Conservation (phyloP, 1,139 yeast species). For the Petasospora rhodanensis region DNA sequence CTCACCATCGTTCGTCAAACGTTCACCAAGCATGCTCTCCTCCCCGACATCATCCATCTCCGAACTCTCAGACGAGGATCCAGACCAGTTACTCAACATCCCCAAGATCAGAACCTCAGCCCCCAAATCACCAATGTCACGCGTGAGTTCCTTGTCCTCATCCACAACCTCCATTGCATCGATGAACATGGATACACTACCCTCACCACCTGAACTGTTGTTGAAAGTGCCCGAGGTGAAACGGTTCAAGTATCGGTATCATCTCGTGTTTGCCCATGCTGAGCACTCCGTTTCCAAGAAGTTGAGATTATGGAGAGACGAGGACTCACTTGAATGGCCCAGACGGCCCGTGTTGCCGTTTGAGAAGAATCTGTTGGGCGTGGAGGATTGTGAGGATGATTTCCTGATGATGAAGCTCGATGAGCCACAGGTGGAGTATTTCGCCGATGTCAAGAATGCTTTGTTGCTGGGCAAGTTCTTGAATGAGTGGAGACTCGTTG, state of each 20-base stretch:
- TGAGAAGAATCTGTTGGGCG: constrained; percentile 14
- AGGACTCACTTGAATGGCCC: constrained; percentile 1
- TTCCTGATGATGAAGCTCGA: constrained; percentile 8
- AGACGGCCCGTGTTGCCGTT: constrained; percentile 12
- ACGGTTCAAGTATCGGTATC: constrained; percentile 45
- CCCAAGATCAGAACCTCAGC: constrained; percentile 3
- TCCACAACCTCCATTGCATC: constrained; percentile 15
- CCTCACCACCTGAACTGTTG: constrained; percentile 44
- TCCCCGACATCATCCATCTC: constrained; percentile 22
- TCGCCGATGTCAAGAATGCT: constrained; percentile 23
- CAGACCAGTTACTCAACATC: constrained; percentile 1
- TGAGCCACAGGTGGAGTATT: not conserved
- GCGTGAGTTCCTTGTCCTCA: constrained; percentile 15
- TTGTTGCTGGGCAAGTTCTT: constrained; percentile 56
- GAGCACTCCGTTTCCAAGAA: constrained; percentile 32
- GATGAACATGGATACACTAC: constrained; percentile 23
- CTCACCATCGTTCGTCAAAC: constrained; percentile 7
- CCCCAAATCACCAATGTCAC: constrained; percentile 7
- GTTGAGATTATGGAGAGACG: constrained; percentile 5
- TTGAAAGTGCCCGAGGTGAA: constrained; percentile 43
- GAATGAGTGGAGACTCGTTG: constrained; percentile 57
- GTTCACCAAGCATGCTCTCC: constrained; percentile 12
- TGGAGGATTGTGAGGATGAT: too few relatives aligned
- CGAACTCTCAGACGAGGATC: constrained; percentile 22
- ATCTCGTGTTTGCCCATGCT: constrained; percentile 40